Conservation (phyloP, 495 filamentous ascomycete species). For the Aspergillus sclerotiicarbonarius region DNA sequence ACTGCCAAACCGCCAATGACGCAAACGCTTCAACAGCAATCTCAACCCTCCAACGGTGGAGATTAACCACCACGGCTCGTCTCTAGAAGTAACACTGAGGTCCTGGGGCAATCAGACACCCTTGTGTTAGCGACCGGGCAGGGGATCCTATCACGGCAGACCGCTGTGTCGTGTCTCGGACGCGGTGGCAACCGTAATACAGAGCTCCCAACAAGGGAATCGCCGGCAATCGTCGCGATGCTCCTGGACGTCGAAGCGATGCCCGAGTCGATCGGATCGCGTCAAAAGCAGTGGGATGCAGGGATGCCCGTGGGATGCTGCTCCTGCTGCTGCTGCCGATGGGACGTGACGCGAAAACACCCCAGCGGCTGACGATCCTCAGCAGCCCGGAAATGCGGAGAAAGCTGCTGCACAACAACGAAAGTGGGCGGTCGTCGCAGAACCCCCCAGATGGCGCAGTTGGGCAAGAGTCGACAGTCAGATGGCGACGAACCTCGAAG, state of each 20-base stretch:
- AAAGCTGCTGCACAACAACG: slow-evolving; percentile 7
- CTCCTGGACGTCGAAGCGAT: background rate
- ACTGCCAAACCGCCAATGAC: slow-evolving; percentile 24
- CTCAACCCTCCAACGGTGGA: background rate
- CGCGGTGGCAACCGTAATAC: background rate
- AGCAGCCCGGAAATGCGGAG: slow-evolving; percentile 13
- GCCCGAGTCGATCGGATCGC: background rate
- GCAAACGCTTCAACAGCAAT: slow-evolving; percentile 22
- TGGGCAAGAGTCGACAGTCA: background rate
- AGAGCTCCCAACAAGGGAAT: background rate
- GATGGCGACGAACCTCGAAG: background rate
- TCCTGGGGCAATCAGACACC: background rate
- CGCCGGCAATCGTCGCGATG: background rate
- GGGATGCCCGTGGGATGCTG: background rate
- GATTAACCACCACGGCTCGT: background rate
- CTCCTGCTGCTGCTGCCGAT: slow-evolving; percentile 1
- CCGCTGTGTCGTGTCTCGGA: background rate
- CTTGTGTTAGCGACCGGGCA: background rate
- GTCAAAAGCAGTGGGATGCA: background rate
- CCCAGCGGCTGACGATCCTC: slow-evolving; percentile 9
- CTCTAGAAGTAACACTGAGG: background rate
- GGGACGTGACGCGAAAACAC: slow-evolving; percentile 11
- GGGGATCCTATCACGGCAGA: background rate
- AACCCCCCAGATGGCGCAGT: background rate
- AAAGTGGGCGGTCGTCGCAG: background rate